phyloP scores from a whole-genome alignment of 345 rosid genomes.

The Rhizophora apiculata region DNA sequence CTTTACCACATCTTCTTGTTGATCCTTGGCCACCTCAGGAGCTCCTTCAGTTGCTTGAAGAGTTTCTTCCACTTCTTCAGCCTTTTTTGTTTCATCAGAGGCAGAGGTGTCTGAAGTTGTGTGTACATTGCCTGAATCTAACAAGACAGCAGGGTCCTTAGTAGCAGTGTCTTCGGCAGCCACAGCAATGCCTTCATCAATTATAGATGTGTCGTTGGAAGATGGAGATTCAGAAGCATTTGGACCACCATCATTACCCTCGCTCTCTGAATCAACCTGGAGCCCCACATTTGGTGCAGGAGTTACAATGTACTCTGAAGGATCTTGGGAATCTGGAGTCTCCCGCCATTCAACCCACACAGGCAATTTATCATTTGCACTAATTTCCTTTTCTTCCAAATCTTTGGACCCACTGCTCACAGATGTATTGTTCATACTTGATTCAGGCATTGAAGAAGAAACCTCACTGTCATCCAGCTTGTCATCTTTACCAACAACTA shows the following conservation, averaged over 20 bases:
- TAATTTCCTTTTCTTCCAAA: constrained; percentile 35
- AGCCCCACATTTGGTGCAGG: constrained; percentile 42
- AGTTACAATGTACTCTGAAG: constrained; percentile 37
- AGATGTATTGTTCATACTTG: constrained; percentile 37
- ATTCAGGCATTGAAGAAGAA: constrained; percentile 40
- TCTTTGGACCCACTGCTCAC: constrained; percentile 34
- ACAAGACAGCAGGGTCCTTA: constrained; percentile 9
- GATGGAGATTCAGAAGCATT: constrained; percentile 20
- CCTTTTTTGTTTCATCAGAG: constrained; percentile 11
- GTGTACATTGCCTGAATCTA: constrained; percentile 19
- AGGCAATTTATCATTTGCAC: constrained; percentile 48
- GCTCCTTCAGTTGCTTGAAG: constrained; percentile 5
- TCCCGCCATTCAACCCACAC: constrained; percentile 89
- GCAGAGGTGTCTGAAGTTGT: constrained; percentile 19
- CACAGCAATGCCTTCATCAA: background rate
- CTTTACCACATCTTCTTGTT: constrained; percentile 6
- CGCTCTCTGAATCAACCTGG: constrained; percentile 29
- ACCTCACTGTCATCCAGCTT: constrained; percentile 46
- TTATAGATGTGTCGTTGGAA: constrained; percentile 8
- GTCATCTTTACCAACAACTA: constrained; percentile 43
- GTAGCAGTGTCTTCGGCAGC: constrained; percentile 1
- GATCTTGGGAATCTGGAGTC: constrained; percentile 46
- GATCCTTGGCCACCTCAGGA: constrained; percentile 23
- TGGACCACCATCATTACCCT: constrained; percentile 28
- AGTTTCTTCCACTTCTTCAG: constrained; percentile 9